Conservation (phyloP, 169 alveolate genomes). For the Cryptosporidium baileyi region DNA sequence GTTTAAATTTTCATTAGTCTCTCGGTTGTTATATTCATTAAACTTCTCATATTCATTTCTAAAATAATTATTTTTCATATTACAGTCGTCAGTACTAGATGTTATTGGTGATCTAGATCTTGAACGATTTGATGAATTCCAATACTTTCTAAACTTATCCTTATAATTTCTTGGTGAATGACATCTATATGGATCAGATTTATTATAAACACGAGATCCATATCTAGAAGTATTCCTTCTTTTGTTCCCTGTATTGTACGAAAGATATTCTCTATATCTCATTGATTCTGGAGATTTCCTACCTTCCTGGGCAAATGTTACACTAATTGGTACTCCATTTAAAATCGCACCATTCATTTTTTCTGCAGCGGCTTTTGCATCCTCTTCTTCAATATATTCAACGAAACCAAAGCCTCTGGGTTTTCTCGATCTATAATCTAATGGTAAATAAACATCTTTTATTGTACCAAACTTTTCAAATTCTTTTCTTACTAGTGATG, state of each 20-base stretch:
- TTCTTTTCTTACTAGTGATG: conserved; percentile 80
- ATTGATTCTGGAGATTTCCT: conserved; percentile 87
- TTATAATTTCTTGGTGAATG: conserved; percentile 9
- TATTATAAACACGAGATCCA: neutral
- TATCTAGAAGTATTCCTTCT: neutral
- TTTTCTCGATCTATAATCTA: conserved; percentile 79
- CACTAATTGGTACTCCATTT: conserved; percentile 80
- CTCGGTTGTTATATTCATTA: neutral
- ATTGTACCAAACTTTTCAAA: conserved; percentile 85
- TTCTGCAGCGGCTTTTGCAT: conserved; percentile 84
- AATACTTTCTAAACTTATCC: no score
- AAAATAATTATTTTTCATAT: neutral
- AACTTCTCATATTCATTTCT: neutral
- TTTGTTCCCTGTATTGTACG: neutral
- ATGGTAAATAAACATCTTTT: conserved; percentile 87
- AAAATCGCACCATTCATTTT: conserved; percentile 81
- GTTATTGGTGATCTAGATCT: neutral
- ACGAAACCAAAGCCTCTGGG: conserved; percentile 91
- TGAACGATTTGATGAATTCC: no score
- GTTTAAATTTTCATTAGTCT: no score
- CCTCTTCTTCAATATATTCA: conserved; percentile 81
- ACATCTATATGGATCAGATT: conserved; percentile 18
- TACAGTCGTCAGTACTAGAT: neutral
- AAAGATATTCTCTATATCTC: conserved; percentile 69
- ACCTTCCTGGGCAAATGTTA: conserved; percentile 80